These are phyloP conservation scores for Colletotrichum salicis DNA, from an alignment of 2,329 filamentous ascomycete genomes.

Conservation along the genomic window DNA sequence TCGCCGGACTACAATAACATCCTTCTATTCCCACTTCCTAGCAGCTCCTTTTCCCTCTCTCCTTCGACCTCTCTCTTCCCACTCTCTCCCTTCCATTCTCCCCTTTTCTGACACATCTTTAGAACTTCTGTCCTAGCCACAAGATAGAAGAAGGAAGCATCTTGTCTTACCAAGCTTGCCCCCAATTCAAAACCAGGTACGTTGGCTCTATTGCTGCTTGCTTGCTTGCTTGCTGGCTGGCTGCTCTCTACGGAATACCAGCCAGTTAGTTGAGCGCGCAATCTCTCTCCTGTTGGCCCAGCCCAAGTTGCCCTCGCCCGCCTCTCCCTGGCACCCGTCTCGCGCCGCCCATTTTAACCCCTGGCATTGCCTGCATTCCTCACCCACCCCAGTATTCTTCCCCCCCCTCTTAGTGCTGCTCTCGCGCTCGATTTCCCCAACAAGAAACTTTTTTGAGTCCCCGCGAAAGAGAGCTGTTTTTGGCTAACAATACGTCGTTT, in stretches of 20 bases:
- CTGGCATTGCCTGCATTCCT: conserved; percentile 15
- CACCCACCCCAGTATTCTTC: conserved; percentile 6
- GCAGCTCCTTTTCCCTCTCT: neutral
- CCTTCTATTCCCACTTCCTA: conserved; percentile 13
- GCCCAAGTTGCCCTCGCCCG: neutral
- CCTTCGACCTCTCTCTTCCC: conserved; percentile 24
- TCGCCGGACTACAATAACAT: conserved; percentile 32
- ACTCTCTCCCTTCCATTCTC: conserved; percentile 35
- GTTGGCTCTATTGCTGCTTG: neutral
- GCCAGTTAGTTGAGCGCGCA: neutral
- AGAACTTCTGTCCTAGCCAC: conserved; percentile 31
- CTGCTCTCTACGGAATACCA: neutral
- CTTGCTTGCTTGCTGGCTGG: neutral
- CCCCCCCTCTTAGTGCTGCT: conserved; percentile 18
- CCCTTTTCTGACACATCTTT: conserved; percentile 28
- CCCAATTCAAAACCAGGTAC: conserved; percentile 23
- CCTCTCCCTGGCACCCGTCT: conserved; percentile 7
- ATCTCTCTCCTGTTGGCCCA: neutral
- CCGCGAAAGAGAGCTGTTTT: neutral
- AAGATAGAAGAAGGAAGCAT: conserved; percentile 33
- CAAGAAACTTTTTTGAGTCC: conserved; percentile 27
- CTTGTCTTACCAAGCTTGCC: conserved; percentile 28
- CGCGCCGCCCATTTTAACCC: conserved; percentile 6
- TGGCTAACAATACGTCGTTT: conserved; percentile 22
- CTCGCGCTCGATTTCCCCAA: conserved; percentile 5